Base-by-base conservation (phyloP, 2,329 filamentous ascomycete species). In the Arachnopeziza araneosa region DNA sequence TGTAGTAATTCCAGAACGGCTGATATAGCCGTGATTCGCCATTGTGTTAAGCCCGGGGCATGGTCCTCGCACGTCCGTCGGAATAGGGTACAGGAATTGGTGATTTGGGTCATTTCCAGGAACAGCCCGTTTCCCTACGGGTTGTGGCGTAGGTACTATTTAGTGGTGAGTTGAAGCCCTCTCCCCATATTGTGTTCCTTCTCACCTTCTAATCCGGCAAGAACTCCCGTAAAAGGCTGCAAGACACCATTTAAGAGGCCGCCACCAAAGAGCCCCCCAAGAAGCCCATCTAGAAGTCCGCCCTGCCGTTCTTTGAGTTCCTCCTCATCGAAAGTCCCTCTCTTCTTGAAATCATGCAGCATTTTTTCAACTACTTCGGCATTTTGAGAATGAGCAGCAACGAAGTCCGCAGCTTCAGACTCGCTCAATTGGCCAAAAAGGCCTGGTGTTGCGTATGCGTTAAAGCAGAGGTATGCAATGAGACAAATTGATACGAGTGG, bases 1-100 rank as follows among this genome's bases (percentile, higher is more conserved):
- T 2, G 24, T 59, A 5, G 52, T 59, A 48, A 59, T 55, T 4
- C 53, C 50, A 22, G 50, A 52, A 17, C 50, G 50, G 22, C 10
- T 23, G 50, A 52, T 52, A 52, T 52, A 58, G 12, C 55, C 59
- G 32, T 60, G 55, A 50, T 60, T 60, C 4, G 59, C 59, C 12
- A 58, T 49, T 7, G 50, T 50, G 55, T 60, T 60, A 7, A 58
- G 36, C 8, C 23, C 51, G 5, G 59, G 59, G 49, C 59, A 60
- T 26, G 55, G 24, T 2, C 55, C 54, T 26, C 59, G 59, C 2
- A 54, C 50, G 19, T 63, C 58, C 8, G 22, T 52, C 2, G 57
- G 49, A 10, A 7, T 48, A 24, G 60, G 60, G 10, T 51, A 50
- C 12, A 48, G 22, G 32, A 56, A 62, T 55, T 36, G n/a, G 36